Conservation (phyloP, 225 moss, liverwort and hornwort genomes). For the Physcomitrellopsis africana region DNA sequence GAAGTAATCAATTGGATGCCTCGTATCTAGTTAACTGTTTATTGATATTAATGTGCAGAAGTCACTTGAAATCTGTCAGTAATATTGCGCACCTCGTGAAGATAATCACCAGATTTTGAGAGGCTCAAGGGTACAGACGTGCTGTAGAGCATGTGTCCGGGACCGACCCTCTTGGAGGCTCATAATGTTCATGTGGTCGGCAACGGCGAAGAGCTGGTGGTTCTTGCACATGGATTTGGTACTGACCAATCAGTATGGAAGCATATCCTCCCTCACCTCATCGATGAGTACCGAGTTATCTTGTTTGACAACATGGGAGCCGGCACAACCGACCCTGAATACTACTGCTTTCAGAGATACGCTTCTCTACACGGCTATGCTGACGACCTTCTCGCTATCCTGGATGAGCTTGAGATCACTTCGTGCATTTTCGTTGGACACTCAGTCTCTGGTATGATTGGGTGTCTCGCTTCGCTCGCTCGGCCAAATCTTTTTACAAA, state of each 20-base stretch:
- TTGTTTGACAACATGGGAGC: conserved; percentile 74
- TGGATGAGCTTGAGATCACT: conserved; percentile 66
- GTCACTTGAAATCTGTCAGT: background rate
- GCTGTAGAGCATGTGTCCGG: conserved; percentile 4
- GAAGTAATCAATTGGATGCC: background rate
- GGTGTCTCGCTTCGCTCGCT: conserved; percentile 68
- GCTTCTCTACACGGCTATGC: conserved; percentile 58
- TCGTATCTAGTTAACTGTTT: background rate
- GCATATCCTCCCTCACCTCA: conserved; percentile 57
- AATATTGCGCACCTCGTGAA: too few relatives aligned
- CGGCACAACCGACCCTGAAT: conserved; percentile 66
- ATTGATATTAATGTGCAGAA: background rate
- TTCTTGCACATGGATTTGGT: conserved; percentile 70
- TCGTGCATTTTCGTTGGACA: conserved; percentile 63
- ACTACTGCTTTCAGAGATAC: conserved; percentile 54
- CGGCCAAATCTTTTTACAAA: conserved; percentile 62
- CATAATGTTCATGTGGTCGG: conserved; percentile 74
- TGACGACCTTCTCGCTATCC: conserved; percentile 61
- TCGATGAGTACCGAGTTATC: conserved; percentile 61
- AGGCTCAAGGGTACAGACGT: too few relatives aligned
- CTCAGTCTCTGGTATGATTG: conserved; percentile 72
- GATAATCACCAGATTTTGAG: too few relatives aligned
- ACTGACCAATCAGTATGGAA: conserved; percentile 78
- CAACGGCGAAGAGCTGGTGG: conserved; percentile 53
- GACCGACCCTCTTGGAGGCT: conserved; percentile 51